Percentiles rank a stretch among this genome's conserved stretches.
These are phyloP conservation scores for Chalaropsis thielavioides DNA, from an alignment of 2,329 filamentous ascomycete species.

Conservation along the genomic window DNA sequence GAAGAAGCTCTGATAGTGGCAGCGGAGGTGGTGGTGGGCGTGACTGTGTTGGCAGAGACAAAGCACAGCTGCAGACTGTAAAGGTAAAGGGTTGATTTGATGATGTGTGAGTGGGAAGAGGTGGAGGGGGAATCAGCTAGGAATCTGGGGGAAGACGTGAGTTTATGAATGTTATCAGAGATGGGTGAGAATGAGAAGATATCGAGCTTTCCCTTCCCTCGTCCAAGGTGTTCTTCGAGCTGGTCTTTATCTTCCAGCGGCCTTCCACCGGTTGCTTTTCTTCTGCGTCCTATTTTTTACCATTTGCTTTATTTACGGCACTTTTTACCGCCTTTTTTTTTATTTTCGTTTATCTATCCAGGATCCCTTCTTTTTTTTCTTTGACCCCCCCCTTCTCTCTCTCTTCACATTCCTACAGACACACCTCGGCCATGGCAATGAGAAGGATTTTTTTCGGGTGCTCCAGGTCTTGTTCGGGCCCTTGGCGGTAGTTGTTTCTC, in stretches of 20 bases:
- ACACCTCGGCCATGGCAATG: not conserved
- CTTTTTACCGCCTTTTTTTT: constrained; percentile 5
- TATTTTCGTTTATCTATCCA: constrained; percentile 1
- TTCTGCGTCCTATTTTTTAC: not conserved
- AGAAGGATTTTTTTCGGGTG: constrained; percentile 3
- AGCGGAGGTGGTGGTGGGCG: not conserved
- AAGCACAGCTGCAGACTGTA: not conserved
- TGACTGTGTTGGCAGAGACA: not conserved
- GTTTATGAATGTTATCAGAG: not conserved
- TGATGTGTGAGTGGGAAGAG: not conserved
- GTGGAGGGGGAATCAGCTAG: not conserved
- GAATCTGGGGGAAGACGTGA: not conserved
- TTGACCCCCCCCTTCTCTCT: not conserved
- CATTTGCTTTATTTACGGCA: not conserved
- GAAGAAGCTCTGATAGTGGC: not conserved
- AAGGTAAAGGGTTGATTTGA: not conserved
- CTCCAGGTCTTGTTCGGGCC: not conserved
- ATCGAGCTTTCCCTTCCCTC: not conserved
- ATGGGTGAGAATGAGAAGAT: not conserved
- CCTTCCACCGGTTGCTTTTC: not conserved
- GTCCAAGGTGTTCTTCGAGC: not conserved
- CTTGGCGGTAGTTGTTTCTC: not conserved
- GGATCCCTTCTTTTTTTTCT: not conserved
- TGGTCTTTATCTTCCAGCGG: constrained; percentile 2
- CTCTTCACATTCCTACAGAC: not conserved